A percentile compares a stretch with the other conserved stretches of the same genome.
Conservation (phyloP, 2,329 filamentous ascomycete species). For the Aspergillus fructus region DNA sequence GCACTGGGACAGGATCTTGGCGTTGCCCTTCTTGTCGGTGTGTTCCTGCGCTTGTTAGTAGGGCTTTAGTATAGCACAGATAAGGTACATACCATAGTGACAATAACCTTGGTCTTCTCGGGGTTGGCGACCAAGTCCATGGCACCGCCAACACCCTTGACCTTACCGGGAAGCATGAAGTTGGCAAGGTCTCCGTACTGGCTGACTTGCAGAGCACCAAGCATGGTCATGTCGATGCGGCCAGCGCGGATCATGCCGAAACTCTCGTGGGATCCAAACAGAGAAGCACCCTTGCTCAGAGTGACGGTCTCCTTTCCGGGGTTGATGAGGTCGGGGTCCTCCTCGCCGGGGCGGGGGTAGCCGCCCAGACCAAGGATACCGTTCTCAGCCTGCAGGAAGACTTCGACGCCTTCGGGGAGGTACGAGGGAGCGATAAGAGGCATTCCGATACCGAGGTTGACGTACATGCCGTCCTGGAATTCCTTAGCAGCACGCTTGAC, state of each 20-base stretch:
- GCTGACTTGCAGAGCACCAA: conserved; percentile 79
- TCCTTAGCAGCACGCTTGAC: conserved; percentile 77
- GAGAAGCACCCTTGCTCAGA: conserved; percentile 69
- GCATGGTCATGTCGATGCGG: conserved; percentile 79
- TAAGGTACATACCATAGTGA: conserved; percentile 51
- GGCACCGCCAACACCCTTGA: conserved; percentile 79
- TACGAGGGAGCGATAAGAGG: conserved; percentile 79
- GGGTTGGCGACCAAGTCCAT: conserved; percentile 76
- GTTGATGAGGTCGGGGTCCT: conserved; percentile 79
- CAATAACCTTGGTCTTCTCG: conserved; percentile 69
- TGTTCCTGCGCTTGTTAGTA: conserved; percentile 49
- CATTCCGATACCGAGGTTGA: conserved; percentile 82
- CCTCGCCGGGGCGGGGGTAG: conserved; percentile 67
- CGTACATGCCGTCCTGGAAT: conserved; percentile 86
- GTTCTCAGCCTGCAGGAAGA: conserved; percentile 85
- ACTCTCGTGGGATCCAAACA: conserved; percentile 77
- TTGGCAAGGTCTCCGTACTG: conserved; percentile 79
- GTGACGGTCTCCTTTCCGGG: conserved; percentile 88
- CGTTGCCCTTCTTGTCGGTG: conserved; percentile 66
- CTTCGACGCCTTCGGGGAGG: conserved; percentile 65
- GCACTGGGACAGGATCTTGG: conserved; percentile 65
- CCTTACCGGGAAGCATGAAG: conserved; percentile 87
- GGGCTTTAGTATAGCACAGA: no score
- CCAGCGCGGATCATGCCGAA: conserved; percentile 87
- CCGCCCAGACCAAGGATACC: conserved; percentile 80